Conservation (phyloP, 2,329 filamentous ascomycete species). For the Penicillium freii region DNA sequence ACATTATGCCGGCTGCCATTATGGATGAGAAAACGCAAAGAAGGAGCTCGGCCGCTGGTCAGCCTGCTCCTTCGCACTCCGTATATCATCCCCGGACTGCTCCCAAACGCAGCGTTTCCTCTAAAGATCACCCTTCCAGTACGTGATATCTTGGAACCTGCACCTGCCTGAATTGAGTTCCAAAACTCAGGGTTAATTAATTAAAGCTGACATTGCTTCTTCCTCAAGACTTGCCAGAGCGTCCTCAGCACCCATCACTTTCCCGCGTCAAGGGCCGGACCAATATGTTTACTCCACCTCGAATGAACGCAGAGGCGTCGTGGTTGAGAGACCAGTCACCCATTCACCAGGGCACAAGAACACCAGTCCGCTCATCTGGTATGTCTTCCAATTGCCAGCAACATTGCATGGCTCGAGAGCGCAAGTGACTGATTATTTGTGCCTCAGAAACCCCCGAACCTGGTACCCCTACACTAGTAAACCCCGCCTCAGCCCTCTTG, state of each 20-base stretch:
- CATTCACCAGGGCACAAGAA: conserved; percentile 19
- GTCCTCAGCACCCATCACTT: conserved; percentile 31
- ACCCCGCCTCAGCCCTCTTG: conserved; percentile 41
- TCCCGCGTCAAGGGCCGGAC: conserved; percentile 32
- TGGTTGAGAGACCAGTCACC: conserved; percentile 34
- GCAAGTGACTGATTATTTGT: conserved; percentile 1
- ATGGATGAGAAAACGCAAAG: conserved; percentile 30
- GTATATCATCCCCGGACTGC: conserved; percentile 26
- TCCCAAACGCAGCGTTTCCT: conserved; percentile 18
- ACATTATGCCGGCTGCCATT: conserved; percentile 17
- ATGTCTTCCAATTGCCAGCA: conserved; percentile 8
- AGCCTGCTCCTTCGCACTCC: conserved; percentile 24
- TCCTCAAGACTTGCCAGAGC: conserved; percentile 22
- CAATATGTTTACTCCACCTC: conserved; percentile 34
- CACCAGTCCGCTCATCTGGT: conserved; percentile 27
- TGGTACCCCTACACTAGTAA: conserved; percentile 34
- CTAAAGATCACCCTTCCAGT: conserved; percentile 25
- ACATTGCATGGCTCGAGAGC: background rate
- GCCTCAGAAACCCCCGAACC: conserved; percentile 33
- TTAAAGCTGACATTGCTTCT: conserved; percentile 17
- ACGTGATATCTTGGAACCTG: conserved; percentile 9
- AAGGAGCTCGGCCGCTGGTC: conserved; percentile 26
- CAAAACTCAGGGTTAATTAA: background rate
- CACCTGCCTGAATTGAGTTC: background rate
- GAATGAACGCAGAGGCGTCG: conserved; percentile 27